phyloP scores from a whole-genome alignment of 2,329 filamentous ascomycete genomes.

The Fusarium verticillioides region DNA sequence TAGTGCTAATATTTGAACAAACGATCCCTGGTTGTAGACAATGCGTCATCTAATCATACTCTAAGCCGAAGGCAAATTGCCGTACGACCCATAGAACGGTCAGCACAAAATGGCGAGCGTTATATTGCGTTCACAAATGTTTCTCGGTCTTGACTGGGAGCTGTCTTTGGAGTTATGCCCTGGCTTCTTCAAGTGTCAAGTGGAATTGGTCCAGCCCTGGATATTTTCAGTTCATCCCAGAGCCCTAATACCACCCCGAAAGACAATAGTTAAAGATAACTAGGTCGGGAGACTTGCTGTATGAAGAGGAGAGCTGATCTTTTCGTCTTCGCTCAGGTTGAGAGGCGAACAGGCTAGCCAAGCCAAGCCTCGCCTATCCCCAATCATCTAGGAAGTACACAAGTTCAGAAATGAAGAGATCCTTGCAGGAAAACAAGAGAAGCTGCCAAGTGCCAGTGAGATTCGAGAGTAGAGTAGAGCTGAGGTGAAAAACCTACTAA shows the following conservation, averaged over 20 bases:
- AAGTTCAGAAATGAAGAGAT: background rate
- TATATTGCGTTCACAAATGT: background rate
- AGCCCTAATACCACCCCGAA: accelerated
- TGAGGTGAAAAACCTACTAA: background rate
- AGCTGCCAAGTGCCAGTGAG: background rate
- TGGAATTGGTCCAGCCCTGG: accelerated
- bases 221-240: accelerated
- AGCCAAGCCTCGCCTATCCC: background rate
- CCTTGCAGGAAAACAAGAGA: background rate
- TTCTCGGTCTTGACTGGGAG: background rate
- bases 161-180: background rate
- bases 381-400: no score
- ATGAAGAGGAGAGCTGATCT: background rate
- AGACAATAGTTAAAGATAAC: background rate
- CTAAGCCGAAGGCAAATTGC: accelerated
- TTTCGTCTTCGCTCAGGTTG: accelerated
- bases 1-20: background rate
- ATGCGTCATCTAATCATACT: background rate
- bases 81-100: accelerated
- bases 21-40: background rate
- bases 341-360: background rate
- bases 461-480: background rate
- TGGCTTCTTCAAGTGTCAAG: background rate
- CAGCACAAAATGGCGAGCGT: background rate
- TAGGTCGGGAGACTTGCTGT: no score